These are phyloP conservation scores for Monilinia polystroma DNA, from an alignment of 2,329 filamentous ascomycete genomes.

Conservation along the genomic window DNA sequence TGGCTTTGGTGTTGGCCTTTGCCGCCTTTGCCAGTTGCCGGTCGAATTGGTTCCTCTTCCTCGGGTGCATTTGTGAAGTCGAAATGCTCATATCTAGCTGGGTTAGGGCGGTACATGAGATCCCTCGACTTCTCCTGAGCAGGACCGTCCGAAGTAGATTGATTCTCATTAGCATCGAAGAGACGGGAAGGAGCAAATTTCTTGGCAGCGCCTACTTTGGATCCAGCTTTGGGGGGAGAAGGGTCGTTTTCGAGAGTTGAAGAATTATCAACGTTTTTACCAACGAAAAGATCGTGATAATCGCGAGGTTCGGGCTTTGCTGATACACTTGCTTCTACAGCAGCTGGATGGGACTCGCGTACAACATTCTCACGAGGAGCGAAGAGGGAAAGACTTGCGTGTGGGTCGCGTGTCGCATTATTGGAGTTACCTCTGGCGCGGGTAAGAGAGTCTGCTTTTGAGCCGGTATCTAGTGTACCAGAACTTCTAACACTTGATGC, in stretches of 20 bases:
- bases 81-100: constrained; percentile 83
- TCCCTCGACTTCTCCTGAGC: constrained; percentile 46
- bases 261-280: constrained; percentile 39
- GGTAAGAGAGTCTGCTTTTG: constrained; percentile 41
- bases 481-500: constrained; percentile 55
- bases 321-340: constrained; percentile 63
- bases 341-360: constrained; percentile 47
- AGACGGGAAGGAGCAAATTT: constrained; percentile 63
- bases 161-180: constrained; percentile 58
- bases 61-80: constrained; percentile 67
- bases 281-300: constrained; percentile 68
- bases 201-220: constrained; percentile 58
- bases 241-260: constrained; percentile 29
- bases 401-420: constrained; percentile 59
- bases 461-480: constrained; percentile 41
- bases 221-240: constrained; percentile 41
- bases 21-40: constrained; percentile 30
- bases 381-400: constrained; percentile 74
- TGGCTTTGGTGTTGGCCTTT: constrained; percentile 66
- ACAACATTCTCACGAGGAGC: constrained; percentile 64
- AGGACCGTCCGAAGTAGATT: constrained; percentile 44
- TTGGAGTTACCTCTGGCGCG: constrained; percentile 54
- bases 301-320: constrained; percentile 68
- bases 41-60: constrained; percentile 34
- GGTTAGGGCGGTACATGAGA: constrained; percentile 59